Evolutionary conservation across 1,284 basidiomycete genomes (phyloP).

Genomic region (Cutaneotrichosporon sp.): DNA sequence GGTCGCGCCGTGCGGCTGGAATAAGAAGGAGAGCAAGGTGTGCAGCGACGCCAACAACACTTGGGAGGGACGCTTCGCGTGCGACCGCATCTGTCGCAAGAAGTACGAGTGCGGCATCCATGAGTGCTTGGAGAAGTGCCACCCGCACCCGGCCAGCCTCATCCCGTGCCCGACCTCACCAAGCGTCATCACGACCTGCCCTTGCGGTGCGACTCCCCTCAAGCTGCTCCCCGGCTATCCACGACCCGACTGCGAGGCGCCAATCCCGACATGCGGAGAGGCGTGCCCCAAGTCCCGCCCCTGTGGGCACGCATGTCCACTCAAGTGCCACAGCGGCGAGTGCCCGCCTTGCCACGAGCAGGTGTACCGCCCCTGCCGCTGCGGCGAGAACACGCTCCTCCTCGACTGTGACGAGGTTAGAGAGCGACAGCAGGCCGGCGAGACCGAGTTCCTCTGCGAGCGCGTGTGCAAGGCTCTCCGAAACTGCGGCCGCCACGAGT

Average conservation of each 20-base stretch:
- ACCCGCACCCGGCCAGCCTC: slow-evolving; percentile 66
- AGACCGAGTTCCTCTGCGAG: slow-evolving; percentile 71
- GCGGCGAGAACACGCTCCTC: slow-evolving; percentile 67
- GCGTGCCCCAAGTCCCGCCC: slow-evolving; percentile 67
- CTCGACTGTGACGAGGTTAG: slow-evolving; percentile 54
- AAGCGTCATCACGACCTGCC: slow-evolving; percentile 67
- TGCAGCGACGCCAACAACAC: slow-evolving; percentile 38
- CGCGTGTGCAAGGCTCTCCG: slow-evolving; percentile 71
- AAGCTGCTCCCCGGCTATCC: slow-evolving; percentile 47
- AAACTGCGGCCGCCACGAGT: slow-evolving; percentile 77
- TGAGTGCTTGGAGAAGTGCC: slow-evolving; percentile 65
- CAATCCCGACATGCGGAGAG: slow-evolving; percentile 74
- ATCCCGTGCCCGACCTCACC: slow-evolving; percentile 74
- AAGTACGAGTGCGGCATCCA: slow-evolving; percentile 75
- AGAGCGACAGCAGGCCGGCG: slow-evolving; percentile 46
- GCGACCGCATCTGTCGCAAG: slow-evolving; percentile 65
- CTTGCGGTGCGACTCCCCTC: slow-evolving; percentile 72
- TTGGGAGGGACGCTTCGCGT: slow-evolving; percentile 73
- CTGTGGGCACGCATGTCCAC: slow-evolving; percentile 69
- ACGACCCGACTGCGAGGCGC: slow-evolving; percentile 67
- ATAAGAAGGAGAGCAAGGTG: slow-evolving; percentile 45
- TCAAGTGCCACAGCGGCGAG: slow-evolving; percentile 57
- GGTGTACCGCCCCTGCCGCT: slow-evolving; percentile 73
- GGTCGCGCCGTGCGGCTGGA: slow-evolving; percentile 66
- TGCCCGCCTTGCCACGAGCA: slow-evolving; percentile 74